Evolutionary conservation across 2,329 filamentous ascomycete genomes (phyloP).

Genomic region (Byssoonygena ceratinophila): DNA sequence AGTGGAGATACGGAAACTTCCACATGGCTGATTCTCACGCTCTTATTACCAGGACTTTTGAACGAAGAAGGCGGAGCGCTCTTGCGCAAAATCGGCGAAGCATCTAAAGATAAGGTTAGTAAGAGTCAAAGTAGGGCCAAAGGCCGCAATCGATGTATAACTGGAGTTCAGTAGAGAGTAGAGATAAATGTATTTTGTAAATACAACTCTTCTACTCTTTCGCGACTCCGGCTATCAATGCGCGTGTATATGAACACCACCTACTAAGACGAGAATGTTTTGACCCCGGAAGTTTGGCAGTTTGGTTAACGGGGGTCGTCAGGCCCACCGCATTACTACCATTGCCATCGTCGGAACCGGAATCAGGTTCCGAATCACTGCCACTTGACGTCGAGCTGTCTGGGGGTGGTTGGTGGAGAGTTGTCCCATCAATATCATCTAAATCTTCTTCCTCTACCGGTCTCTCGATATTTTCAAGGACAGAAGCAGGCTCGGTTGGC

Average conservation of each 20-base stretch:
- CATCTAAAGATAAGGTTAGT: not conserved
- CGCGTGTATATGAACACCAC: not conserved
- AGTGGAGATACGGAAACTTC: not conserved
- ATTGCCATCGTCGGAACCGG: not conserved
- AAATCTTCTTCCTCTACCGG: conserved; percentile 1
- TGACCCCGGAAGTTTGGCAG: not conserved
- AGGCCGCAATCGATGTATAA: not conserved
- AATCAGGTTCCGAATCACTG: conserved; percentile 4
- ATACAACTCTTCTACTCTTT: too few species aligned
- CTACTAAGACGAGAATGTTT: not conserved
- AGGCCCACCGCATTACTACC: not conserved
- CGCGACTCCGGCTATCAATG: too few species aligned
- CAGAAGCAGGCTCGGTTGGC: not conserved
- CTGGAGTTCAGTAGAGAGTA: not conserved
- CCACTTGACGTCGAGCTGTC: not conserved
- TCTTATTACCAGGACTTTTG: not conserved
- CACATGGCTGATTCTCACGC: not conserved
- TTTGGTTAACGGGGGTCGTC: not conserved
- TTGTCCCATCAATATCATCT: conserved; percentile 8
- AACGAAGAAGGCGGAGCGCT: not conserved
- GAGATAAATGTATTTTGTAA: too few species aligned
- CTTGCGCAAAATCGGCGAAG: not conserved
- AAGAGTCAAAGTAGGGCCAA: not conserved
- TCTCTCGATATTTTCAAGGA: not conserved
- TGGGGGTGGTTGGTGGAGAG: not conserved